These are phyloP conservation scores for Vickermania spadyakhi DNA, from an alignment of 208 protist genomes.

Conservation along the genomic window DNA sequence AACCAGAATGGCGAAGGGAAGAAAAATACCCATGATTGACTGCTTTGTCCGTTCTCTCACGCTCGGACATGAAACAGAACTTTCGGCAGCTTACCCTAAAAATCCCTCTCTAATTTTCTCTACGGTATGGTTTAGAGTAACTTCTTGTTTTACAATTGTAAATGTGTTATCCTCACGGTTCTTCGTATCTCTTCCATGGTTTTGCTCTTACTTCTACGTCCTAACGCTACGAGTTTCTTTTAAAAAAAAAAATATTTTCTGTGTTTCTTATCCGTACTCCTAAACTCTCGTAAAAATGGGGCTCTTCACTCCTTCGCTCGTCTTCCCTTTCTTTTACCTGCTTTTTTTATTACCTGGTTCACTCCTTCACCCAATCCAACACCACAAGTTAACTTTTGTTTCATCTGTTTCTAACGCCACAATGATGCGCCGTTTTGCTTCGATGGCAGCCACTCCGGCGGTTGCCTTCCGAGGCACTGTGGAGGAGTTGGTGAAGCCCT, in stretches of 20 bases:
- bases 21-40: too few species aligned
- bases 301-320: not conserved
- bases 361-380: not conserved
- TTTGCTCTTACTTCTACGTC: not conserved
- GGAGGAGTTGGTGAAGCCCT: conserved; percentile 12
- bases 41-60: too few species aligned
- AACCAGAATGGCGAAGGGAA: too few species aligned
- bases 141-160: not conserved
- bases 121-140: too few species aligned
- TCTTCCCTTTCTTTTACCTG: not conserved
- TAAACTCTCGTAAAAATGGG: too few species aligned
- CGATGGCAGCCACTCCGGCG: conserved; percentile 9
- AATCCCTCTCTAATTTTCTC: too few species aligned
- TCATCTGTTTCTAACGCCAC: not conserved
- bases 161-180: not conserved
- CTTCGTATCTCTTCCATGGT: not conserved
- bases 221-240: too few species aligned
- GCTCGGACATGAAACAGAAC: too few species aligned
- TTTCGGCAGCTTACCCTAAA: too few species aligned
- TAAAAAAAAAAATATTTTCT: too few species aligned
- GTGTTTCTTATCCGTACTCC: too few species aligned
- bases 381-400: not conserved
- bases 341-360: not conserved
- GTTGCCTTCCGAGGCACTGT: conserved; percentile 8
- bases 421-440: conserved; percentile 28